Conservation (phyloP, 305 asterid species). For the Fraxinus paxiana region DNA sequence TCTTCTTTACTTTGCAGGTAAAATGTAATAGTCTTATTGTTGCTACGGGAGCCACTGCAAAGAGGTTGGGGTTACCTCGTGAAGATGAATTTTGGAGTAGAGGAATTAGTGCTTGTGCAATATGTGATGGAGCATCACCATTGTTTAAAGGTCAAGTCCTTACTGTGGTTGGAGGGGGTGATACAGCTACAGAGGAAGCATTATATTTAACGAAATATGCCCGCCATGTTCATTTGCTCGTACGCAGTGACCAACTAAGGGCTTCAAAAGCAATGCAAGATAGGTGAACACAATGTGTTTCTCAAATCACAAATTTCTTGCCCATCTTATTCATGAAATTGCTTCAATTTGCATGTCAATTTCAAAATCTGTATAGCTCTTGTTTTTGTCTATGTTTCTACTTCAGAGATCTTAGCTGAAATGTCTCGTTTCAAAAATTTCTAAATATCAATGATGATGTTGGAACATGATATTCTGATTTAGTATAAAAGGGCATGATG, state of each 20-base stretch:
- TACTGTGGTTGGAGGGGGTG: conserved; percentile 99
- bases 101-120: conserved; percentile 99
- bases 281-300: conserved; percentile 43
- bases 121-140: conserved; percentile 99
- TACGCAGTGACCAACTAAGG: conserved; percentile 77
- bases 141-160: conserved; percentile 90
- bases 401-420: neutral
- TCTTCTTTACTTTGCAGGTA: conserved; percentile 35
- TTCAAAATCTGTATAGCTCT: neutral
- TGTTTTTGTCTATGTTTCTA: neutral
- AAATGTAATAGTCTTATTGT: conserved; percentile 84
- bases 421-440: neutral
- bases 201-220: conserved; percentile 94
- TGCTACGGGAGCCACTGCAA: conserved; percentile 97
- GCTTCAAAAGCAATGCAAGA: conserved; percentile 99
- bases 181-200: conserved; percentile 99
- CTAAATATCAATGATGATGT: neutral
- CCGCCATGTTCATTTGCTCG: conserved; percentile 95
- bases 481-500: neutral
- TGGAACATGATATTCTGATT: neutral
- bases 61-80: conserved; percentile 70
- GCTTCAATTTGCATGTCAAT: neutral
- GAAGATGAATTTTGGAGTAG: conserved; percentile 99
- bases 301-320: neutral
- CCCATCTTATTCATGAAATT: conserved; percentile 2